These are phyloP conservation scores for Phyllostachys edulis DNA, from an alignment of 176 grass and related monocot genomes.

Conservation along the genomic window DNA sequence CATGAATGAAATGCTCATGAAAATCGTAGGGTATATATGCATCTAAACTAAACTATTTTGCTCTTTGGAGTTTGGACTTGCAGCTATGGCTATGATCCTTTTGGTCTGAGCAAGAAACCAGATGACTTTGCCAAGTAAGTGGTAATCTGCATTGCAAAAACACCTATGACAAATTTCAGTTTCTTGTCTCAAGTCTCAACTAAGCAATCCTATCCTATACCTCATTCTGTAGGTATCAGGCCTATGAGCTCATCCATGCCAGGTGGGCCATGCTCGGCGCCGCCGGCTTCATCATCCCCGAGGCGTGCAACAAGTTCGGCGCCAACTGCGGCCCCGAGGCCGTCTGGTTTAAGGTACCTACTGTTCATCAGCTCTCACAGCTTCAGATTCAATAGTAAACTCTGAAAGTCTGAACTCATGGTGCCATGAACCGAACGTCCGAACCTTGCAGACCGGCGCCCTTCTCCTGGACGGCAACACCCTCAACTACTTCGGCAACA, in stretches of 20 bases:
- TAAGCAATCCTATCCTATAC: neutral
- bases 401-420: constrained; percentile 8
- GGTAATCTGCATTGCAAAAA: neutral
- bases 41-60: constrained; percentile 16
- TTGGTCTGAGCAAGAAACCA: constrained; percentile 95
- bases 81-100: constrained; percentile 97
- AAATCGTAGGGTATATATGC: neutral
- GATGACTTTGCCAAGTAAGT: constrained; percentile 91
- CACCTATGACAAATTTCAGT: neutral
- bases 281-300: constrained; percentile 88
- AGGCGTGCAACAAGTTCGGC: constrained; percentile 94
- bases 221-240: constrained; percentile 67
- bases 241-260: constrained; percentile 92
- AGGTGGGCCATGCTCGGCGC: constrained; percentile 99
- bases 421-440: neutral
- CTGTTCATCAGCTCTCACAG: neutral
- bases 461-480: constrained; percentile 97
- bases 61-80: constrained; percentile 27
- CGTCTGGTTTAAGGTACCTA: constrained; percentile 87
- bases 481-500: constrained; percentile 93
- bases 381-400: neutral
- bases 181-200: neutral
- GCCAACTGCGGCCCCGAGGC: constrained; percentile 95
- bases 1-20: constrained; percentile 1
- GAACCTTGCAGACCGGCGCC: constrained; percentile 68